Evolutionary conservation across 2,329 filamentous ascomycete genomes (phyloP).

Genomic region (Pseudogymnoascus verrucosus): DNA sequence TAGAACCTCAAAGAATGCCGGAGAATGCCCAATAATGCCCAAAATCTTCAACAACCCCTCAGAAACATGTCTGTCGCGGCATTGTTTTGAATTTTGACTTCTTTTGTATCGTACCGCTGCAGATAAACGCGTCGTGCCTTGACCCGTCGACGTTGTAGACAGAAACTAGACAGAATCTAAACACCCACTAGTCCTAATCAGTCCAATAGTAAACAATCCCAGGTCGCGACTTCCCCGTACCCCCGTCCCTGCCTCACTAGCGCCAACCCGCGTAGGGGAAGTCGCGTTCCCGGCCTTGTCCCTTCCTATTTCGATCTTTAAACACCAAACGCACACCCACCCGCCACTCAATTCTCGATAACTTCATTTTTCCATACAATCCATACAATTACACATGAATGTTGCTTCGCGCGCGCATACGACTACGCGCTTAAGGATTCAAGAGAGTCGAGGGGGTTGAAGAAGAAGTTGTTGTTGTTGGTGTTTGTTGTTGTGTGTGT

Average conservation of each 20-base stretch:
- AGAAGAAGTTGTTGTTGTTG: neutral
- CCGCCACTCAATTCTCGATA: neutral
- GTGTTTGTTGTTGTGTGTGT: neutral
- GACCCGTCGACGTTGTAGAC: neutral
- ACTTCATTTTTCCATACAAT: neutral
- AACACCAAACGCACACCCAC: neutral
- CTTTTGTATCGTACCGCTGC: neutral
- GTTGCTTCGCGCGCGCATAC: slow-evolving; percentile 6
- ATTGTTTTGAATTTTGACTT: neutral
- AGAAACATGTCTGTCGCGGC: neutral
- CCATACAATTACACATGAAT: neutral
- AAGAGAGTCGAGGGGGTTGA: neutral
- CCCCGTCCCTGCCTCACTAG: slow-evolving; percentile 5
- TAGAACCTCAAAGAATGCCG: neutral
- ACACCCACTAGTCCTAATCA: neutral
- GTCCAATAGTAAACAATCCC: slow-evolving; percentile 3
- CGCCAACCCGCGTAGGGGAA: neutral
- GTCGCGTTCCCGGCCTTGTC: slow-evolving; percentile 5
- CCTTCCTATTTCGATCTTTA: slow-evolving; percentile 3
- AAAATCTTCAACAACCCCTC: neutral
- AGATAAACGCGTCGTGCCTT: neutral
- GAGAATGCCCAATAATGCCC: neutral
- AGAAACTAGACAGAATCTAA: neutral
- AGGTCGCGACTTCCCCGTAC: neutral
- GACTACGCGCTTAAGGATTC: slow-evolving; percentile 1